Percentiles rank a stretch among this genome's conserved stretches.
phyloP scores from a whole-genome alignment of 345 rosid genomes.

The Brassica nigra region DNA sequence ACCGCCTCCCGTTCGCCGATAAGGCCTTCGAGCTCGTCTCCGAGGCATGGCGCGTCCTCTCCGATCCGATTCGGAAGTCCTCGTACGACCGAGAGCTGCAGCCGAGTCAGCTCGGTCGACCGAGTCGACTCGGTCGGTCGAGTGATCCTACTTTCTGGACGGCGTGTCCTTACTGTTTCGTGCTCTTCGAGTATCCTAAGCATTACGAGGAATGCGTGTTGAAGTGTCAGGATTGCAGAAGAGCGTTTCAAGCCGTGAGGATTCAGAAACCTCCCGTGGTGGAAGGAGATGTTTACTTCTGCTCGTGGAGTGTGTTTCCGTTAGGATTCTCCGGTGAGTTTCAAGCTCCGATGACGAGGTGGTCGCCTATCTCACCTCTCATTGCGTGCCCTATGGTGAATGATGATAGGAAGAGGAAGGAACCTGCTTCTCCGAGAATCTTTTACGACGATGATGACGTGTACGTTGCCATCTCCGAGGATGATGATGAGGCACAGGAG shows the following conservation, averaged over 20 bases:
- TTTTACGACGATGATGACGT: constrained; percentile 56
- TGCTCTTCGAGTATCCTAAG: constrained; percentile 74
- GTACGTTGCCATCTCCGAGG: constrained; percentile 62
- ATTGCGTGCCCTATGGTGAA: constrained; percentile 47
- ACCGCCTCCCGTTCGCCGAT: constrained; percentile 72
- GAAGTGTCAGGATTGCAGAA: constrained; percentile 72
- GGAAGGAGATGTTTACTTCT: constrained; percentile 62
- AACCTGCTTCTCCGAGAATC: constrained; percentile 39
- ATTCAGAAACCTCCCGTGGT: constrained; percentile 65
- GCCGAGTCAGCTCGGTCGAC: constrained; percentile 50
- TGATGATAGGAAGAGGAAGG: constrained; percentile 23
- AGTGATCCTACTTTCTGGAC: constrained; percentile 70
- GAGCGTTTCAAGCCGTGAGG: constrained; percentile 79
- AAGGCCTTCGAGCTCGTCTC: constrained; percentile 67
- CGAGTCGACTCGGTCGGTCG: neutral
- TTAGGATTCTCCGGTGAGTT: constrained; percentile 56
- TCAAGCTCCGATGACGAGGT: constrained; percentile 25
- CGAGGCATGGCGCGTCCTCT: constrained; percentile 85
- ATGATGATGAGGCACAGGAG: constrained; percentile 39
- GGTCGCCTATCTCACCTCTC: constrained; percentile 83
- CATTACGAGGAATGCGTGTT: constrained; percentile 73
- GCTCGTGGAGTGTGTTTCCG: constrained; percentile 79
- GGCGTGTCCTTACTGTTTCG: constrained; percentile 83
- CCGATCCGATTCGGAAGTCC: constrained; percentile 65
- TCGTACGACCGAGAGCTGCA: constrained; percentile 72